Percentiles rank a stretch among this genome's conserved stretches.
Evolutionary conservation across 2,329 filamentous ascomycete genomes (phyloP).

Genomic region (Chaetomium sp.): DNA sequence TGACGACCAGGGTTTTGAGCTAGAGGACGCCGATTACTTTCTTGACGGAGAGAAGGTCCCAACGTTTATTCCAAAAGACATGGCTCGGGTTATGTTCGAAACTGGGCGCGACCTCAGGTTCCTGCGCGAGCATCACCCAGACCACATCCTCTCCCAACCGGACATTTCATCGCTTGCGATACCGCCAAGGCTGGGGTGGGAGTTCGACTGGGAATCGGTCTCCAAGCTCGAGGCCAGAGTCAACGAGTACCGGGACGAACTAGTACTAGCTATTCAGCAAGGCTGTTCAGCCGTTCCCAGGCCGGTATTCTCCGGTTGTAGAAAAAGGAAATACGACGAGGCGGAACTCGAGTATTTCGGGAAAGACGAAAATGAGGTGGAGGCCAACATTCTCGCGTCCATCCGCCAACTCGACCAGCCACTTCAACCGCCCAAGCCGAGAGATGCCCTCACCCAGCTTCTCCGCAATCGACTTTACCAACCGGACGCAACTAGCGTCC

Average conservation of each 20-base stretch:
- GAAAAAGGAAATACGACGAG: not conserved
- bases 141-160: conserved; percentile 59
- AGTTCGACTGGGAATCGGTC: conserved; percentile 66
- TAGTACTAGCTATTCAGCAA: conserved; percentile 30
- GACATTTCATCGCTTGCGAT: conserved; percentile 39
- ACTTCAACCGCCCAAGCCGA: conserved; percentile 22
- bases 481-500: conserved; percentile 6
- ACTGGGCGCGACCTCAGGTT: conserved; percentile 71
- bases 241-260: conserved; percentile 41
- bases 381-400: conserved; percentile 43
- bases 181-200: conserved; percentile 58
- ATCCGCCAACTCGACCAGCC: conserved; percentile 41
- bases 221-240: conserved; percentile 57
- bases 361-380: conserved; percentile 40
- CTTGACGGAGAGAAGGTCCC: conserved; percentile 63
- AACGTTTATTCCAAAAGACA: conserved; percentile 62
- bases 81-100: conserved; percentile 69
- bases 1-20: conserved; percentile 54
- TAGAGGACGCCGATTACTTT: conserved; percentile 53
- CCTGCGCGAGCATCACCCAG: conserved; percentile 61
- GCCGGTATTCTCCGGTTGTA: conserved; percentile 6
- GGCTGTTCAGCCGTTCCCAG: not conserved
- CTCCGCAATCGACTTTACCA: conserved; percentile 35
- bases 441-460: conserved; percentile 36
- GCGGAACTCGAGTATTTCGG: conserved; percentile 43